phyloP scores from a whole-genome alignment of 805 yeast species.

The Limtongia smithiae region DNA sequence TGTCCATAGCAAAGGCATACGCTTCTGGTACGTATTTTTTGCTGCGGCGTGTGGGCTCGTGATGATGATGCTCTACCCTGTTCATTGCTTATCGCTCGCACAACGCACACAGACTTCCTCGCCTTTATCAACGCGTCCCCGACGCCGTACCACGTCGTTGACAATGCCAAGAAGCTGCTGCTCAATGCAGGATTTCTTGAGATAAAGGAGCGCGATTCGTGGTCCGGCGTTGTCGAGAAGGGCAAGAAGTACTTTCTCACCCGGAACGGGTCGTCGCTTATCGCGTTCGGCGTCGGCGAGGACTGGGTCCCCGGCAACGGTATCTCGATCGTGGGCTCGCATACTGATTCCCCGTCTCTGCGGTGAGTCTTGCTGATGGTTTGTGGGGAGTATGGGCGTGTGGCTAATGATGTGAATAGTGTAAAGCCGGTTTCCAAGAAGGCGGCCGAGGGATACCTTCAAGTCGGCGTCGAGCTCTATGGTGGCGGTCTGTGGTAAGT shows the following conservation, averaged over 20 bases:
- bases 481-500: conserved; percentile 85
- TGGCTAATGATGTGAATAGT: too few relatives aligned
- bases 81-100: neutral
- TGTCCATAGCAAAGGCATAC: conserved; percentile 21
- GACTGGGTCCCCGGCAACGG: conserved; percentile 74
- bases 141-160: conserved; percentile 91
- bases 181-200: conserved; percentile 64
- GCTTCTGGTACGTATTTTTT: conserved; percentile 16
- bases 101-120: conserved; percentile 50
- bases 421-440: conserved; percentile 82
- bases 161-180: conserved; percentile 55
- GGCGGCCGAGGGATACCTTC: conserved; percentile 68
- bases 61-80: neutral
- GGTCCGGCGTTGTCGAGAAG: conserved; percentile 55
- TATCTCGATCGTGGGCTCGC: conserved; percentile 88
- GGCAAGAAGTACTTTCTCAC: conserved; percentile 80
- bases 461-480: conserved; percentile 88
- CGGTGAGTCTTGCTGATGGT: conserved; percentile 39
- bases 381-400: too few relatives aligned
- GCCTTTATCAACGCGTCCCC: conserved; percentile 80
- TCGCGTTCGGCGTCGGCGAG: conserved; percentile 81
- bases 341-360: conserved; percentile 89
- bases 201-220: conserved; percentile 63
- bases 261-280: conserved; percentile 81
- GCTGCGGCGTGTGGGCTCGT: too few relatives aligned